A percentile compares a stretch with the other conserved stretches of the same genome.
Evolutionary conservation across 2,329 filamentous ascomycete genomes (phyloP).

Genomic region (Alternaria sp.): DNA sequence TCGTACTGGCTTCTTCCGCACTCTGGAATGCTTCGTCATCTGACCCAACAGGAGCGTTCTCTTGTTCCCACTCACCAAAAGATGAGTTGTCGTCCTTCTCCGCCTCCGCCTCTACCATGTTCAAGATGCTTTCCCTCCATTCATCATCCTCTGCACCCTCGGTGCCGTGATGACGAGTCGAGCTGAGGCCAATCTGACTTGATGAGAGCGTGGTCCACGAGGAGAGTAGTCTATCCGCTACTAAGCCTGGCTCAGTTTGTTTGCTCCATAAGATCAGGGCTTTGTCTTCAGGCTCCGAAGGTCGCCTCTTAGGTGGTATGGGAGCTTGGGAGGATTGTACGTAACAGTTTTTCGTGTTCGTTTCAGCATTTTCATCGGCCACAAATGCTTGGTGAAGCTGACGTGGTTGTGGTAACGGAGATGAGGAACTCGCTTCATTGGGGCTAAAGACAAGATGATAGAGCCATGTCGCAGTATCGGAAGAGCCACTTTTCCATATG

Average conservation of each 20-base stretch:
- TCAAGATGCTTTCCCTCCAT: neutral
- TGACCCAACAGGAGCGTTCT: neutral
- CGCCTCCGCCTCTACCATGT: neutral
- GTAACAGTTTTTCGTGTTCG: neutral
- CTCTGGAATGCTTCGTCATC: conserved; percentile 1
- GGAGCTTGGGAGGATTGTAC: too few relatives aligned
- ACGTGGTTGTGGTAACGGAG: neutral
- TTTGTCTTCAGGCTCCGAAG: neutral
- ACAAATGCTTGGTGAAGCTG: conserved; percentile 3
- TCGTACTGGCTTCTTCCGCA: neutral
- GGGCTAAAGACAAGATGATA: conserved; percentile 24
- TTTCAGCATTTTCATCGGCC: neutral
- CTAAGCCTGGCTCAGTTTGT: conserved; percentile 16
- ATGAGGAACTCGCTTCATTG: neutral
- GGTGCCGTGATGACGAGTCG: neutral
- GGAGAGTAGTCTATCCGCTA: conserved; percentile 23
- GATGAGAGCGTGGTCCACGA: conserved; percentile 19
- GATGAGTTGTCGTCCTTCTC: neutral
- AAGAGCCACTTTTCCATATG: conserved; percentile 17
- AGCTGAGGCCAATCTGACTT: conserved; percentile 17
- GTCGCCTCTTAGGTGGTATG: neutral
- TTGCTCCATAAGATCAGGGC: conserved; percentile 5
- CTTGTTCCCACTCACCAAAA: neutral
- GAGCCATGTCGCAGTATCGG: conserved; percentile 30
- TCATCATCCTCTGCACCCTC: neutral